Evolutionary conservation across 768 basidiomycete genomes (phyloP).

Genomic region (Suillus placidus): DNA sequence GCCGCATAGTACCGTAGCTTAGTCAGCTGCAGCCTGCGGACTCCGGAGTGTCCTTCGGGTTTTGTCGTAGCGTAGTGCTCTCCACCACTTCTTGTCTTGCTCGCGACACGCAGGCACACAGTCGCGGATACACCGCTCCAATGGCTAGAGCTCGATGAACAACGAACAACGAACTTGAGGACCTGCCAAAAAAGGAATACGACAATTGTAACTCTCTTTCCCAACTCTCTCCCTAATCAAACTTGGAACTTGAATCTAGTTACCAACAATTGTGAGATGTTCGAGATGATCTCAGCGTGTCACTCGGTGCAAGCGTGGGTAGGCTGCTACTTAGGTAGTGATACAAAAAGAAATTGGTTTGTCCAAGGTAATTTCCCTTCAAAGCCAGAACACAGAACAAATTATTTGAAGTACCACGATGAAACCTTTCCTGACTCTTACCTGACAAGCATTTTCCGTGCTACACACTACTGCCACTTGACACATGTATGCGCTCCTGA

Average conservation of each 20-base stretch:
- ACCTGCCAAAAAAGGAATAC: no score
- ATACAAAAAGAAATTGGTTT: neutral
- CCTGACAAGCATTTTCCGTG: neutral
- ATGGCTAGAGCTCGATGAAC: neutral
- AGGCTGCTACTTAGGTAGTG: neutral
- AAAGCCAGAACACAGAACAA: neutral
- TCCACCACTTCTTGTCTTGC: no score
- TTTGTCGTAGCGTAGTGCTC: no score
- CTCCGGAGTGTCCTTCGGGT: no score
- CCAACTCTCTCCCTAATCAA: neutral
- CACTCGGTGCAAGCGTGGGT: neutral
- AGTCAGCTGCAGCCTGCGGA: no score
- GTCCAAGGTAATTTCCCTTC: neutral
- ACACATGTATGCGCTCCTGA: neutral
- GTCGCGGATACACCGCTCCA: no score
- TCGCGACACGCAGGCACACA: no score
- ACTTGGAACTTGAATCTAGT: neutral
- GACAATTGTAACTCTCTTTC: neutral
- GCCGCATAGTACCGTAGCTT: no score
- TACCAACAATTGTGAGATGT: neutral
- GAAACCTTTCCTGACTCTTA: neutral
- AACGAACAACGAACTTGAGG: neutral
- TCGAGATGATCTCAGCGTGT: neutral
- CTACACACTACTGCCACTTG: neutral
- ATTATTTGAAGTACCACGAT: neutral